Evolutionary conservation across 2,329 filamentous ascomycete species (phyloP), one percentile per base, ranked within the genome.

Genomic region (Trichoderma sp.): DNA sequence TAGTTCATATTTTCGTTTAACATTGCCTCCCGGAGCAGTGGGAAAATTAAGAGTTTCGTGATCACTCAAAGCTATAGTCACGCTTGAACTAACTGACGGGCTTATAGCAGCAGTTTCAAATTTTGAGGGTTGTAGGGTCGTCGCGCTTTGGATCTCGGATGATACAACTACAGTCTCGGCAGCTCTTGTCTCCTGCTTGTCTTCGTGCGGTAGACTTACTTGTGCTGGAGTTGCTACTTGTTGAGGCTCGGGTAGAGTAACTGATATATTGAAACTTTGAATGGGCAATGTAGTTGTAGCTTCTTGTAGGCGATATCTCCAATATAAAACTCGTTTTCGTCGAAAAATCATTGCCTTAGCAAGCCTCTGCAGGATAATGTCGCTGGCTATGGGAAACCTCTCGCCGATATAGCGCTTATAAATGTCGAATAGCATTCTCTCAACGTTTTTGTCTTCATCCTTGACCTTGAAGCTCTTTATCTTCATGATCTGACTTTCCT

Each of bases 311-410:
- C 70, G 71, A 52, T 24, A 14, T 58, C 68, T 69, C 8, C 70
- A 10, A 27, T 74, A 70, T 3, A 72, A 33, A 6, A 74, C 63
- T 3, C 56, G 53, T 49, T 71, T 74, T 10, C 71, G 66, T 3
- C 68, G 55, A 4, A 72, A 14, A 0, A 73, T 5, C 72, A 74
- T 74, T 0, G 67, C 21, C 0, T 40, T 6, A 5, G 67, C 71
- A 4, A 74, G 70, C 8, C 71, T 66, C 6, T 68, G 19, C 7
- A 57, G 68, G 14, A 74, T 60, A 1, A 21, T 43, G 0, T 72
- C 47, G 31, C 37, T 68, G 11, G 35, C 55, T 5, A 27, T 52
- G 2, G 72, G 71, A 19, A 74, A 74, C 24, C 58, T 35, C 19
- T 70, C 69, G 29, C 13, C 3, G 4, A 73, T 68, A 27, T 74